Base-by-base conservation (phyloP, 768 basidiomycete species). In the Sistotremastrum niveocremeum region DNA sequence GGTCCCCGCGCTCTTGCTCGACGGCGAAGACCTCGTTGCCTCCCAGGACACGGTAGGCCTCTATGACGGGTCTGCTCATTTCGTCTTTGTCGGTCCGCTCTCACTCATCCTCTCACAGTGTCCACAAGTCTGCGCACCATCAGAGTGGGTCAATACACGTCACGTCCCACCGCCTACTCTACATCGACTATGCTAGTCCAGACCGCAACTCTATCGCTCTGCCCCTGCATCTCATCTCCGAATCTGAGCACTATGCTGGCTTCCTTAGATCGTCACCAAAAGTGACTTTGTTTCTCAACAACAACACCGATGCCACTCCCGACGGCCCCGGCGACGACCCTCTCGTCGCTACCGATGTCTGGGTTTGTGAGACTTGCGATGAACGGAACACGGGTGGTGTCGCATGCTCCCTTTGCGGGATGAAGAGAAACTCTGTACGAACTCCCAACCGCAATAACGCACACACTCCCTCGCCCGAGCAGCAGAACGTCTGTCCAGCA, bases 361-460 rank as follows among this genome's bases (percentile, higher is more conserved):
- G 89, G 90, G 72, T 81, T 58, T 97, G 93, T 55, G 74, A 77
- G 36, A 81, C 97, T n/a, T 98, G 93, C 60, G 84, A 75, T 32
- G 82, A 80, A 56, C 74, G 74, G 32, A 95, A 94, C 61, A 74
- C 82, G 3, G 79, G 82, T 33, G 83, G 83, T 33, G 37, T 51
- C 9, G 38, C 20, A 20, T 20, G 20, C 20, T 20, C 20, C 20
- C 20, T 20, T 20, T 20, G 20, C 20, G 20, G 20, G 20, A 20
- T 20, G 20, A 20, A 20, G 20, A 20, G 20, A 20, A 20, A 20
- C 20, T 20, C 20, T 20, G 20, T 20, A 20, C 20, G 20, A 2
- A 20, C 20, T 20, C 20, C 20, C 20, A 20, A 20, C 20, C 20
- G 20, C 20, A 20, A 20, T 20, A 20, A 20, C 20, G 20, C 20